Conservation (phyloP, 2,329 filamentous ascomycete species). For the Trichoderma atrobrunneum region DNA sequence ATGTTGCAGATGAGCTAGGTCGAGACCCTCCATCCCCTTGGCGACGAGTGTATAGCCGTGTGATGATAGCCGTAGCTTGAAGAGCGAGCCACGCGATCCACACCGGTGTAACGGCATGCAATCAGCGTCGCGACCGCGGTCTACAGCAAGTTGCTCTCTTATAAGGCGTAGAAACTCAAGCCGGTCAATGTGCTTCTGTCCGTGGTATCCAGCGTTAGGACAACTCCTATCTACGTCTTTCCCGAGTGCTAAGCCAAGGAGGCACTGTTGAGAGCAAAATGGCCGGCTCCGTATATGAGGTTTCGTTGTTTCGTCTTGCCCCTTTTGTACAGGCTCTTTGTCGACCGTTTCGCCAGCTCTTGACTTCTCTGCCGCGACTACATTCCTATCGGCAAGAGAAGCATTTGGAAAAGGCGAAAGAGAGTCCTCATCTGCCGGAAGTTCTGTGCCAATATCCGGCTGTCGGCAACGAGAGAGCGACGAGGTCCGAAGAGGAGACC, state of each 20-base stretch:
- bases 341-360: too few species aligned
- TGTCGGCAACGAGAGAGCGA: background rate
- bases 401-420: background rate
- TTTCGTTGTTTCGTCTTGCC: background rate
- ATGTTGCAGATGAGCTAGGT: slow-evolving; percentile 26
- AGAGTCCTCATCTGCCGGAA: too few species aligned
- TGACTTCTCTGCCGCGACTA: background rate
- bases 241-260: slow-evolving; percentile 26
- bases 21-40: slow-evolving; percentile 35
- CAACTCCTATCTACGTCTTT: slow-evolving; percentile 25
- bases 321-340: background rate
- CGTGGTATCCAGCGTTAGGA: background rate
- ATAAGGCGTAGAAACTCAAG: background rate
- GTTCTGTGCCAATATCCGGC: too few species aligned
- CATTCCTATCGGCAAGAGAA: background rate
- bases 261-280: slow-evolving; percentile 31
- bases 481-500: background rate
- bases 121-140: background rate
- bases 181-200: background rate
- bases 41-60: slow-evolving; percentile 30
- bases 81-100: slow-evolving; percentile 33
- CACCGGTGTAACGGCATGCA: slow-evolving; percentile 29
- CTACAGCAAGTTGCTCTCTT: background rate
- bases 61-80: slow-evolving; percentile 37
- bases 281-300: slow-evolving; percentile 20